Evolutionary conservation across 768 basidiomycete species (phyloP), one percentile per base, ranked within the genome.

Genomic region (Agaricus sinodeliciosus): DNA sequence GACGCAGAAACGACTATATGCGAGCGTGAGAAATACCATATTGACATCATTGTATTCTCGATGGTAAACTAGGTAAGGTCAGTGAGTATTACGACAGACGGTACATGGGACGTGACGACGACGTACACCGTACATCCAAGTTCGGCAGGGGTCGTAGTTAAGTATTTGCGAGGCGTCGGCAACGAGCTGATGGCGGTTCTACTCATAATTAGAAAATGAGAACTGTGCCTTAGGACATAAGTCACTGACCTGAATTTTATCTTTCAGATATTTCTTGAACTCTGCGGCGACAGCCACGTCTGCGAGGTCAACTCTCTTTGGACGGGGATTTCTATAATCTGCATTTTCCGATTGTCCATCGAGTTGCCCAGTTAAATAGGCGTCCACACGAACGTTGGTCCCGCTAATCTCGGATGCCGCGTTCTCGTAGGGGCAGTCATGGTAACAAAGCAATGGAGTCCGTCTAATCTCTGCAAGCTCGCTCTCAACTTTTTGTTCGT

Each of bases 1-100:
- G 12, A 11, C 1, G n/a, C 2, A 7, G 43, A 45, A 8, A 19
- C 37, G 15, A 39, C 51, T 9, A 35, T 46, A 16, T 52, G 51
- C 9, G 51, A 52, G 4, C 51, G 51, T 2, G 43, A 52, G 34
- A 43, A 52, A 25, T 53, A 40, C 51, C 51, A 46, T 5, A 53
- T 2, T 1, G 51, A 26, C 51, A 53, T 45, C 15, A 28, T 34
- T 2, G 36, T 31, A n/a, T 39, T 22, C 34, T 53, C 51, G 8
- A 46, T 37, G 8, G 43, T 35, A 9, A 53, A 36, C 51, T 53
- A 25, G 6, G 18, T 15, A 2, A 36, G 16, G 11, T 26, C 31
- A 53, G 34, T 39, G 8, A 0, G 4, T 3, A 7, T 5, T 25
- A 22, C 3, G 22, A 22, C 22, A 22, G 22, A 22, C 22, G 22